Evolutionary conservation across 257 asterid species (phyloP).

Genomic region (Eustoma russellianum): DNA sequence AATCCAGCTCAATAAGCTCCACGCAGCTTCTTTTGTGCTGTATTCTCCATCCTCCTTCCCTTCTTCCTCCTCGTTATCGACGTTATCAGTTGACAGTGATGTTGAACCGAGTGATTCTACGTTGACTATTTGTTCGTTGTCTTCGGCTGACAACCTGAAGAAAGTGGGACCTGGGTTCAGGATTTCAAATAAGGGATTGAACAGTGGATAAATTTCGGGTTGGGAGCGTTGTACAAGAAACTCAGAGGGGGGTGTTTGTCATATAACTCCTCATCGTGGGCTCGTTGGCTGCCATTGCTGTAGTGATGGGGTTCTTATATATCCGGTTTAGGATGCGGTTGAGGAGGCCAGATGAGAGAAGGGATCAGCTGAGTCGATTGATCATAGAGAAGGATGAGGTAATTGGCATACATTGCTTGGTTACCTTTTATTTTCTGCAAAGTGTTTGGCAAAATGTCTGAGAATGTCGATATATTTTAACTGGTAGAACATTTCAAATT

Average conservation of each 20-base stretch:
- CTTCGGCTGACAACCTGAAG: constrained; percentile 13
- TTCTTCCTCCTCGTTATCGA: background rate
- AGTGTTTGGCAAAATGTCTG: constrained; percentile 35
- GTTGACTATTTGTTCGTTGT: constrained; percentile 31
- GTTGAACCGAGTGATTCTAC: constrained; percentile 13
- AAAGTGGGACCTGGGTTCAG: constrained; percentile 14
- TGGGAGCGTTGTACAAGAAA: constrained; percentile 23
- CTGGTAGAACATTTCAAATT: too few relatives aligned
- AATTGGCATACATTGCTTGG: background rate
- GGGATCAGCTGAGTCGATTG: constrained; percentile 13
- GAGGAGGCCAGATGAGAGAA: background rate
- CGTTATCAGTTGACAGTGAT: constrained; percentile 14
- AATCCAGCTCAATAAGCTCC: background rate
- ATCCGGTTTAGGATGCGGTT: constrained; percentile 17
- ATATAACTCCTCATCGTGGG: constrained; percentile 12
- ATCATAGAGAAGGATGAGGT: constrained; percentile 43
- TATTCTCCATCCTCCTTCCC: background rate
- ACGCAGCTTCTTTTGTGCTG: constrained; percentile 1
- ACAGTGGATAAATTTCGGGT: constrained; percentile 20
- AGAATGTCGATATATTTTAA: background rate
- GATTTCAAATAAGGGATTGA: background rate
- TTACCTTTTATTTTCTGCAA: background rate
- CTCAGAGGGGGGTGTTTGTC: constrained; percentile 14
- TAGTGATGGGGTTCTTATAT: constrained; percentile 12
- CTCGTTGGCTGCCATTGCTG: constrained; percentile 13